Base-by-base conservation (phyloP, 495 filamentous ascomycete genomes). In the Aeminium ludgeri region DNA sequence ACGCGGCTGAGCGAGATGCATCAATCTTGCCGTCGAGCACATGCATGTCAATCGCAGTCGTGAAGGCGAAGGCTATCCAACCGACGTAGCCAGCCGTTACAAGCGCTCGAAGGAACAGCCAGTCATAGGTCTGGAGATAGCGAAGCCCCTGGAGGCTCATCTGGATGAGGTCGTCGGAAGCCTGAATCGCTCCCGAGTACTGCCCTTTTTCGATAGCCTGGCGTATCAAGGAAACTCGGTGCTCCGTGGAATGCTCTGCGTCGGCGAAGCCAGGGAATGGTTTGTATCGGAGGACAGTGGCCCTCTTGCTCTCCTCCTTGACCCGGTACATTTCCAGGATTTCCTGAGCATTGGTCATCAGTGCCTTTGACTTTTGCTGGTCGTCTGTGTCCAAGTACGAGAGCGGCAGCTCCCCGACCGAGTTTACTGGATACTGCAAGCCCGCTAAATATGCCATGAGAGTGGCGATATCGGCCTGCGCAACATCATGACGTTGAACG, bases 401-500 rank as follows among this genome's bases (percentile, higher is more conserved):
- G 41, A 99, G 62, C 1, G 91, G 91, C 30, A 99, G 67, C 59
- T 94, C 79, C 29, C 91, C 91, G 12, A 96, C 91, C 1, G 89
- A 96, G 58, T 99, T 96, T 16, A 87, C 87, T 0, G 91, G 91
- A 56, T 83, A 99, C 42, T 85, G 81, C 29, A 86, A 60, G 10
- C 91, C 91, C 30, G 73, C 76, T n/a, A 96, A 68, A 52, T 95
- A 93, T 5, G 91, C 79, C 91, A 99, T 99, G 31, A 99, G 70
- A 13, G 87, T 82, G 7, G 91, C 91, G 39, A 99, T 72, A 65
- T 96, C 91, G 11, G 91, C 91, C 60, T 99, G 91, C 15, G 75
- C 72, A 20, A 96, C 87, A 59, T 99, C 89, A 46, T 94, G 76
- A 44, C 91, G 70, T 50, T 73, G 74, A 23, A 99, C 68, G 40